Base-by-base conservation (phyloP, 225 moss, liverwort and hornwort species). In the Ulota crispa region DNA sequence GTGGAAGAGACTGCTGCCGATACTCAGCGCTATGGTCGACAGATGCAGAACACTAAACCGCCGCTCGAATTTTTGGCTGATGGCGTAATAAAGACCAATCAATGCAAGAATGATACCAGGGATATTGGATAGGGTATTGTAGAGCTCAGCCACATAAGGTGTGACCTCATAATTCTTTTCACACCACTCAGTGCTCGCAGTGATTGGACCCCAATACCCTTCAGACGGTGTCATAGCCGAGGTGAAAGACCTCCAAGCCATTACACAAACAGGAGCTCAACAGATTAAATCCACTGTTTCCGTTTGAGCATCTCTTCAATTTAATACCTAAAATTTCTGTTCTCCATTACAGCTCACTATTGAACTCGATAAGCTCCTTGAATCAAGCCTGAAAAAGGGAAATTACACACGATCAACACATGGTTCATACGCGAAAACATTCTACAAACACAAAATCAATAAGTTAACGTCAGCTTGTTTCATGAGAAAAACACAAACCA, bases 1-100 rank as follows among this genome's bases (percentile, higher is more conserved):
- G 84, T 97, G 97, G 83, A 97, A 97, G 79, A 97, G 90, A 73
- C 93, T 93, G 91, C 97, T 97, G 76, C 97, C 97, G 63, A 97
- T 93, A 59, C 95, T 92, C 77, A 97, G 88, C 9, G 93, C 93
- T 52, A 97, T 89, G 66, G 89, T 97, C 28, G 97, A 94, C 65
- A 97, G 84, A 79, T 97, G 97, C 61, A 97, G 93, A 61, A 93
- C 97, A 76, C 91, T 97, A 73, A 97, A 97, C 23, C 97, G 90
- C 55, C 93, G 88, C 82, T 97, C 97, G 64, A 97, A 97, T 79
- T 85, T 92, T 87, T 95, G 97, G 68, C 87, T 91, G 63, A 94
- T 91, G 34, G 97, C 88, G 88, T 91, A 92, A 80, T 84, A 78
- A 26, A 97, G 87, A 68, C 97, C 97, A 77, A 97, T 87, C 43